Conservation (phyloP, 192 early-diverging fungal genomes). For the Backusella morwellensis region DNA sequence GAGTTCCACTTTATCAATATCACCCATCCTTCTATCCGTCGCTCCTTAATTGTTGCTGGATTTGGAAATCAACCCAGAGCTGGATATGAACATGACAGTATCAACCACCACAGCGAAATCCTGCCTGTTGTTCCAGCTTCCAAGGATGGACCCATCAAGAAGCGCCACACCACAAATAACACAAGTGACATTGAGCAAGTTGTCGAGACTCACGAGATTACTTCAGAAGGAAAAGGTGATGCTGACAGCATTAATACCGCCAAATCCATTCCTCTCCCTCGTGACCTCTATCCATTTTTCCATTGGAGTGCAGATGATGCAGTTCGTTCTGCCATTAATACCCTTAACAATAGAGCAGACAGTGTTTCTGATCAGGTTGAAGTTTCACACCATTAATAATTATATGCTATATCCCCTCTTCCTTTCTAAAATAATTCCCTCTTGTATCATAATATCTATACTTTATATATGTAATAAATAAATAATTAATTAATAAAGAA, state of each 20-base stretch:
- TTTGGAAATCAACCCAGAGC: constrained; percentile 26
- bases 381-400: neutral
- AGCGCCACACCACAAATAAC: neutral
- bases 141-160: constrained; percentile 20
- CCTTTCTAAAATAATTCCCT: too few species aligned
- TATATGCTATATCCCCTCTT: neutral
- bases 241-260: neutral
- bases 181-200: constrained; percentile 13
- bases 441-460: neutral
- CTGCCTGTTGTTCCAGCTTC: constrained; percentile 29
- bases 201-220: neutral
- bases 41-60: constrained; percentile 27
- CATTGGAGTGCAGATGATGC: constrained; percentile 38
- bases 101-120: constrained; percentile 17
- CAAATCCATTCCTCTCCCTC: constrained; percentile 17
- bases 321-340: constrained; percentile 21
- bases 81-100: neutral
- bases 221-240: neutral
- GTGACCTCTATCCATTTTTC: constrained; percentile 37
- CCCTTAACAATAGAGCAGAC: constrained; percentile 4
- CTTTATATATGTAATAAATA: neutral
- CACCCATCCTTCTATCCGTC: constrained; percentile 23
- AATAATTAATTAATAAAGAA: neutral
- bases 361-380: neutral
- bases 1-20: constrained; percentile 40